Evolutionary conservation across 1,284 basidiomycete genomes (phyloP), one percentile per base, ranked within the genome.

Genomic region (Fistulina hepatica): DNA sequence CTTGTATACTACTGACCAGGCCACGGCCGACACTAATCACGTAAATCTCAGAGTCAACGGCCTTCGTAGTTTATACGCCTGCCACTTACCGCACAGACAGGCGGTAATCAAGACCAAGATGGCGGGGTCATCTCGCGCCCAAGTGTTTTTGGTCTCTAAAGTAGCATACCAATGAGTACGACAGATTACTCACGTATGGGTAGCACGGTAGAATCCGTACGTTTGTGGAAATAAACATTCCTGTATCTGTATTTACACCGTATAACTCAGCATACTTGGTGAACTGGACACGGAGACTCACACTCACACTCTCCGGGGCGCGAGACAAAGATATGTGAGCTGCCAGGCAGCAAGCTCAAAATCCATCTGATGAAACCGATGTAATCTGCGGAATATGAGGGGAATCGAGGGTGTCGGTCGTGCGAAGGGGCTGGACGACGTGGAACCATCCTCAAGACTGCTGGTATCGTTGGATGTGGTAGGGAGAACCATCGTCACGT

Each of bases 291-390:
- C 19, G 17, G 21, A 34, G 43, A 39, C 39, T 45, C 44, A 42
- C 40, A 66, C 85, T 69, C 63, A 93, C 80, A 95, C 92, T 73
- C 88, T 70, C 53, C 83, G 73, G 1, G 91, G 92, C 3, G 89
- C 79, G 38, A 95, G 71, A 53, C 89, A 92, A 7, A 95, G 67
- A 60, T 93, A 94, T 11, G 85, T 89, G 43, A 95, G 60, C 55
- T 94, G 89, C 88, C 90, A 94, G 32, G 85, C 82, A 16, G 92
- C 92, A 39, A 93, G 64, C 58, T 95, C 91, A 60, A 95, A 94
- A 59, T 95, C 91, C 88, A 92, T 91, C 55, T 89, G 81, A 42
- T 84, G 81, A 50, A 90, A 82, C 44, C 83, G 73, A 48, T 80
- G 73, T 42, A 91, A 55, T 31, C 88, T 65, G 48, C 76, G 67